phyloP scores from a whole-genome alignment of 2,329 filamentous ascomycete species.

The Trichophyton schoenleinii region DNA sequence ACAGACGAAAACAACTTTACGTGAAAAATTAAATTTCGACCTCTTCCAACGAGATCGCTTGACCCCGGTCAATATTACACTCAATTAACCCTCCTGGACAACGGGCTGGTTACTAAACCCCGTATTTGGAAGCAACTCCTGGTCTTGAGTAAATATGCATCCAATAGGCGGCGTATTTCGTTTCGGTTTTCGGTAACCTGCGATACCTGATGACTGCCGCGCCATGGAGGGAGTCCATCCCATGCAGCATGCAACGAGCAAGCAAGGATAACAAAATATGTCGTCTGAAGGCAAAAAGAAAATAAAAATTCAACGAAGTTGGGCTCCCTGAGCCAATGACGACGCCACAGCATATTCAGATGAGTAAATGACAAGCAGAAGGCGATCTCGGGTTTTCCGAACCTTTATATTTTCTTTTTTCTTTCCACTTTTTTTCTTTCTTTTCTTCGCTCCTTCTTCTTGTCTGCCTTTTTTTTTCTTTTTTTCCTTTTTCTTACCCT shows the following conservation, averaged over 20 bases:
- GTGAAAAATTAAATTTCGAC: not conserved
- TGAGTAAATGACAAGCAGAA: not conserved
- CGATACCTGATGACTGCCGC: not conserved
- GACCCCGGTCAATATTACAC: not conserved
- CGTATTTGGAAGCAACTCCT: not conserved
- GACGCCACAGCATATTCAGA: not conserved
- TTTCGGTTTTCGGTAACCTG: not conserved
- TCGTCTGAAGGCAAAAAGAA: not conserved
- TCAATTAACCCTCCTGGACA: not conserved
- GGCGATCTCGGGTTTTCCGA: constrained; percentile 1
- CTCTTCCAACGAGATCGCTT: not conserved
- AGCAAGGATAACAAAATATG: not conserved
- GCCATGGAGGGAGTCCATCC: not conserved
- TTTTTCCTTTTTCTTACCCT: not conserved
- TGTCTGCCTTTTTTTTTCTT: not conserved
- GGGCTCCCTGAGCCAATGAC: not conserved
- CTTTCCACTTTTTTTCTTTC: not conserved
- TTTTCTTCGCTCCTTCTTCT: too few species aligned
- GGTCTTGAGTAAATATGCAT: not conserved
- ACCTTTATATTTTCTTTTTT: constrained; percentile 1
- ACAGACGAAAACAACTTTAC: not conserved
- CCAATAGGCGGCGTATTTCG: not conserved
- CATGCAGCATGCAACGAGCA: not conserved
- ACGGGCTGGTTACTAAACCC: not conserved
- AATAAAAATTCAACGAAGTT: not conserved